These are phyloP conservation scores for Colletotrichum horii DNA, from an alignment of 2,329 filamentous ascomycete genomes.

Conservation along the genomic window DNA sequence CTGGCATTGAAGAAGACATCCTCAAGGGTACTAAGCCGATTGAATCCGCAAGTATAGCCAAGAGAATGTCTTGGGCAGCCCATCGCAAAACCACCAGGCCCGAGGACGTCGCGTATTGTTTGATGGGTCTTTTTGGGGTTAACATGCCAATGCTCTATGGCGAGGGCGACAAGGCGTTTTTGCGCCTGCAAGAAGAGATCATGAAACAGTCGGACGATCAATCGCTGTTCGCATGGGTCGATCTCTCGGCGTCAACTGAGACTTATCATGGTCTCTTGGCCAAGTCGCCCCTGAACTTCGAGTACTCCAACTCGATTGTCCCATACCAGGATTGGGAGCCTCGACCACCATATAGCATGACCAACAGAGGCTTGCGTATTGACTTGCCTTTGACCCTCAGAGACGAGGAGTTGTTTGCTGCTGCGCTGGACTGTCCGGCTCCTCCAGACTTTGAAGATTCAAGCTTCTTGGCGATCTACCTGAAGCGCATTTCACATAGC, in stretches of 20 bases:
- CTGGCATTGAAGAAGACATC: background rate
- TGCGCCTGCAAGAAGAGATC: background rate
- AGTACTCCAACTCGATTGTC: background rate
- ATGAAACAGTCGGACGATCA: background rate
- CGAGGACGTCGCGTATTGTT: background rate
- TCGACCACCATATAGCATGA: background rate
- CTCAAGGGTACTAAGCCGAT: background rate
- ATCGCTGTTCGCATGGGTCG: background rate
- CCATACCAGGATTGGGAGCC: background rate
- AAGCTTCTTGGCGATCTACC: background rate
- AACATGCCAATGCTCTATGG: background rate
- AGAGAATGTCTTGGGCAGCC: background rate
- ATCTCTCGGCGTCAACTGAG: background rate
- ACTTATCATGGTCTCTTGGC: background rate
- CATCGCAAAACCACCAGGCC: background rate
- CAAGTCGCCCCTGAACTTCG: background rate
- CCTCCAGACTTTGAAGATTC: background rate
- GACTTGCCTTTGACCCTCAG: background rate
- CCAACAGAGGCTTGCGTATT: background rate
- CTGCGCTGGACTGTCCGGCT: background rate
- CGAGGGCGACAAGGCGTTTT: background rate
- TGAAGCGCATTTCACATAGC: background rate
- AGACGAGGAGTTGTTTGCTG: background rate
- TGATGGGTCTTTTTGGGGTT: background rate
- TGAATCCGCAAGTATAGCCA: background rate